phyloP scores from a whole-genome alignment of 768 basidiomycete species.

The Hirschioporus abietinus region DNA sequence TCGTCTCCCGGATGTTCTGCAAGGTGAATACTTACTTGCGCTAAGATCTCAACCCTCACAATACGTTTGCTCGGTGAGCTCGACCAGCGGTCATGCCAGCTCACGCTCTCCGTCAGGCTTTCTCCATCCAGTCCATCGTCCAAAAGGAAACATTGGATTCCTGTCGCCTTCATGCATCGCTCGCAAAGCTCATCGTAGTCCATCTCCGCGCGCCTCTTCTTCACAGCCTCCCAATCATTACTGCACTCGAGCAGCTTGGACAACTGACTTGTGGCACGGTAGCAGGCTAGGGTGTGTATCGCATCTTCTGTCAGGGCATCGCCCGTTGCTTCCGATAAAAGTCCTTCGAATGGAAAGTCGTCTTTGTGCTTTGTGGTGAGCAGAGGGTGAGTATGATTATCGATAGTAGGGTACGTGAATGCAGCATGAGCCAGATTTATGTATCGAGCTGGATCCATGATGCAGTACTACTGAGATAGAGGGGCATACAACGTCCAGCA shows the following conservation, averaged over 20 bases:
- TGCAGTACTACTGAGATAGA: neutral
- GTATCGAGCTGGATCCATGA: neutral
- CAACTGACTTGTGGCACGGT: constrained; percentile 53
- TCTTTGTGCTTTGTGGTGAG: constrained; percentile 41
- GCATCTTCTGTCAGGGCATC: constrained; percentile 47
- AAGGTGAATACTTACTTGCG: constrained; percentile 46
- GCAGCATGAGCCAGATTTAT: neutral
- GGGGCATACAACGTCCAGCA: neutral
- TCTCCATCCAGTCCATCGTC: constrained; percentile 64
- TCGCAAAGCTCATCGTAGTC: constrained; percentile 56
- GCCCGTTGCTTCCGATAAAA: constrained; percentile 60
- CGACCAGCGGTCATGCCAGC: constrained; percentile 63
- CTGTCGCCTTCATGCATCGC: constrained; percentile 45
- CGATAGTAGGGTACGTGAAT: constrained; percentile 51
- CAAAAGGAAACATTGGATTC: constrained; percentile 64
- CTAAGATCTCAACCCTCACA: constrained; percentile 62
- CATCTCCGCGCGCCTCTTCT: constrained; percentile 34
- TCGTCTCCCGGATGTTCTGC: neutral
- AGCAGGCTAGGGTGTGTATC: constrained; percentile 50
- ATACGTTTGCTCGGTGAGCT: constrained; percentile 50
- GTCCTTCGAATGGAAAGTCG: constrained; percentile 51
- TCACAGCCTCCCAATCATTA: constrained; percentile 54
- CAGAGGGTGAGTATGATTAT: constrained; percentile 78
- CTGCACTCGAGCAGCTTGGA: constrained; percentile 34
- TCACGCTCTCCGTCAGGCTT: constrained; percentile 42